These are phyloP conservation scores for Rhodosporidiobolus sp. DNA, from an alignment of 768 basidiomycete species.

Conservation along the genomic window DNA sequence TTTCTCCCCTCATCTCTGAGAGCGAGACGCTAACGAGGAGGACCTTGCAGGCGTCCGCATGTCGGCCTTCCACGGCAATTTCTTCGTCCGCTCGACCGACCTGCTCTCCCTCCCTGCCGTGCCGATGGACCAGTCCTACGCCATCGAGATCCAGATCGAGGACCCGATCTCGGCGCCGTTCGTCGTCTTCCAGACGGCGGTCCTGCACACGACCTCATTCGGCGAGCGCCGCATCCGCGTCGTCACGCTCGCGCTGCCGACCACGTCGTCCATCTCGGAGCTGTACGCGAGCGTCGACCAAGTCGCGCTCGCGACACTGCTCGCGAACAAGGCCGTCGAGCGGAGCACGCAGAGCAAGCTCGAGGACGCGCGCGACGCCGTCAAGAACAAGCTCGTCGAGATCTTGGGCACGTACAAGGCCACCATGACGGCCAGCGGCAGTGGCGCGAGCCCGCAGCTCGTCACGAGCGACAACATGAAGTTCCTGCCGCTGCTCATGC, in stretches of 20 bases:
- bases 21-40: too few relatives aligned
- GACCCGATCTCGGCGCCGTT: conserved; percentile 86
- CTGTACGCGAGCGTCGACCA: conserved; percentile 87
- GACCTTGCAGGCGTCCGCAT: conserved; percentile 69
- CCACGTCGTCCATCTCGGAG: conserved; percentile 81
- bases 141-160: conserved; percentile 92
- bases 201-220: conserved; percentile 89
- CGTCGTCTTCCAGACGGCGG: conserved; percentile 90
- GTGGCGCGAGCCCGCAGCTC: conserved; percentile 89
- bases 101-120: conserved; percentile 92
- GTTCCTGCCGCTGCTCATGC: conserved; percentile 83
- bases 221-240: conserved; percentile 90
- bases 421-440: conserved; percentile 90
- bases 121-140: conserved; percentile 93
- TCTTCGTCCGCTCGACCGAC: conserved; percentile 96
- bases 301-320: conserved; percentile 73
- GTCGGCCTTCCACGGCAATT: conserved; percentile 98
- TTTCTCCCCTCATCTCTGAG: too few relatives aligned
- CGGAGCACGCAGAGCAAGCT: conserved; percentile 76
- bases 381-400: conserved; percentile 78
- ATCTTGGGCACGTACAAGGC: conserved; percentile 85
- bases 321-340: conserved; percentile 92
- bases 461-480: conserved; percentile 90
- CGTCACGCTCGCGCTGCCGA: conserved; percentile 79
- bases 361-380: conserved; percentile 82